Evolutionary conservation across 2,329 filamentous ascomycete species (phyloP), one percentile per base, ranked within the genome.

Genomic region (Phaeosphaeriaceae sp.): DNA sequence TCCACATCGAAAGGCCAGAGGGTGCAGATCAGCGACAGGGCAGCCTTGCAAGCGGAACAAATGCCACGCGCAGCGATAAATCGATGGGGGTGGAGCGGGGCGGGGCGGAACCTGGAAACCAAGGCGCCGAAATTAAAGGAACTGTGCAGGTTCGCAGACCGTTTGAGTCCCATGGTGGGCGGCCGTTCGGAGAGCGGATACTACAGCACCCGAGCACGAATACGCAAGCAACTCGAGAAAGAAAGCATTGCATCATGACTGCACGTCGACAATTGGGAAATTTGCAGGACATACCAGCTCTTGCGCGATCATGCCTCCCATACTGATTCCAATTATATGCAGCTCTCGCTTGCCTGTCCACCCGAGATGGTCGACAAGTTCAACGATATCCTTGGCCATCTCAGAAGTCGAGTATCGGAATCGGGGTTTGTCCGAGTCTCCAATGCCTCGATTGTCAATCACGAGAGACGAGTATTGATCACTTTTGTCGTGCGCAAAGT

Each of bases 261-360:
- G 51, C 48, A 52, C 22, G 44, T 19, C 31, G 41, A 52, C 17
- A 50, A 42, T 15, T 44, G 22, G 48, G 46, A 47, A 31, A 51
- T 45, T 55, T 25, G 56, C 36, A 50, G 54, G 54, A 71, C 78
- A 70, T 75, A 83, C 85, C 3, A 97, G 72, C 79, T 97, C 93
- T 77, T 96, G 93, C 2, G 91, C 87, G 68, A 97, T 94, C 93
- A 97, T 96, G 70, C 93, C 92, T 62, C 92, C 92, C 85, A 96
- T 91, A 58, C 89, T 92, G 63, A 94, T 88, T 55, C 92, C 93
- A 33, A 91, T 82, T 52, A 96, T 75, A 79, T 97, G 88, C 15
- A 89, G 66, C 51, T 86, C 74, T 81, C 83, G 79, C 68, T 82
- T 67, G 72, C 83, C 62, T 53, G 76, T 87, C 91, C 91, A 96